Evolutionary conservation across 192 early-diverging fungal species (phyloP), one percentile per base, ranked within the genome.

Genomic region (Spizellomyces sp.): DNA sequence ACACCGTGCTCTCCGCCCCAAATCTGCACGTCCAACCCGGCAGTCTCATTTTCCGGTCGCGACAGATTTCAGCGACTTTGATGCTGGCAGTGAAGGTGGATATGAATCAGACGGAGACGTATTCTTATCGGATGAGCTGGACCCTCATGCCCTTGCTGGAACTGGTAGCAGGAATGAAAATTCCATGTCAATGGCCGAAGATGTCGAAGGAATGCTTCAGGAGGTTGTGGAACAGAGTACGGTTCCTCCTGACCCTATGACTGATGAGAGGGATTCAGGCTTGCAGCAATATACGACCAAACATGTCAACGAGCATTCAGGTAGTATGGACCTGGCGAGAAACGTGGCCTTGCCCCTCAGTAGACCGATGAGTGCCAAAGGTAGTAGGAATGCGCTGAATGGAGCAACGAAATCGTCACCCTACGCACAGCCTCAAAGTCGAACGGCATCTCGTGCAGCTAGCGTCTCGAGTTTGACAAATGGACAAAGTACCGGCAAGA

Each of bases 1-100:
- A 12, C 58, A 65, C 42, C 67, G 70, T 12, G 45, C 55, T 14
- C 36, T 58, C 41, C 73, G 83, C 43, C 84, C 84, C 14, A 81
- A 83, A 45, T 80, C 79, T 12, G 84, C 84, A 19, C 63, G 84
- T 4, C 84, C 84, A 7, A 80, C 79, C 5, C 70, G 84, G 21
- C 62, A 79, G 17, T 74, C 78, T 63, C 50, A 70, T 42, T 86
- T 78, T 64, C 84, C 84, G 36, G 52, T 68, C 9, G 74, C 79
- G 14, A 64, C 69, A 7, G 81, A 70, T 44, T 83, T 83, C 62
- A 81, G 74, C 54, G 81, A 82, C 19, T 80, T 77, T 55, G 77
- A 72, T 15, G 64, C 59, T 10, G 64, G 58, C 14, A 67, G 64
- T 47, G 78, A 82, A 44, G 59, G 69, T 9, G 77, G 75, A 2